Evolutionary conservation across 139 green algal species (phyloP), one percentile per base, ranked within the genome.

Genomic region (Spirogloea muscicola): DNA sequence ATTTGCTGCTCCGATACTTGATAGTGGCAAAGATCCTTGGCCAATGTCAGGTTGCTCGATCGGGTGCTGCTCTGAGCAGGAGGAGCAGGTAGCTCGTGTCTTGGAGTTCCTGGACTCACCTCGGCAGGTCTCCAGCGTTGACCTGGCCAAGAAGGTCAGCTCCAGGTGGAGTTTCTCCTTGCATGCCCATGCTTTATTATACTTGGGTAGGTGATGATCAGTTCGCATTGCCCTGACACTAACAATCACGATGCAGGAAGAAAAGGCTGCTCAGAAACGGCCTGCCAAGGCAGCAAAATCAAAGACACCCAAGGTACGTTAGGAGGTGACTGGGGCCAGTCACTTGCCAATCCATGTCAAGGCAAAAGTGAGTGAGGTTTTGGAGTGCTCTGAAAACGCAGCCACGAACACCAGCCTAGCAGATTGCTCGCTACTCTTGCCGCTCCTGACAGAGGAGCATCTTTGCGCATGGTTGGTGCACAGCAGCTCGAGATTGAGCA

Each of bases 291-390:
- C 52, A 62, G 52, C 52, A 62, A 62, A 62, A 7, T 5, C 52
- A 55, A 21, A 31, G 6, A 31, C 5, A 62, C 31, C 52, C 52
- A 62, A 62, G 52, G 52, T 62, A 62, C 18, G n/a, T n/a, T n/a
- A n/a, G n/a, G n/a, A 62, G 9, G 52, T 5, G 37, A 43, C 52
- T 62, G 5, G 46, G 21, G 43, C 13, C 13, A 10, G 10, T 51
- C 10, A 13, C 10, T 25, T 10, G 13, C 43, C 10, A 25, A 51
- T 25, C 10, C 10, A 51, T 51, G 10, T 51, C 10, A 51, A 10
- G 43, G 10, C 43, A 64, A 64, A 38, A 64, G n/a, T n/a, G 55
- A 64, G 13, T 21, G 40, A 7, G 52, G 6, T 62, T 62, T 33
- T 62, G 5, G 46, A 21, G 43, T 51, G 10, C 43, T 13, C 13